These are phyloP conservation scores for Globisporangium cylindrosporum DNA, from an alignment of 352 stramenopile genomes.

Conservation along the genomic window DNA sequence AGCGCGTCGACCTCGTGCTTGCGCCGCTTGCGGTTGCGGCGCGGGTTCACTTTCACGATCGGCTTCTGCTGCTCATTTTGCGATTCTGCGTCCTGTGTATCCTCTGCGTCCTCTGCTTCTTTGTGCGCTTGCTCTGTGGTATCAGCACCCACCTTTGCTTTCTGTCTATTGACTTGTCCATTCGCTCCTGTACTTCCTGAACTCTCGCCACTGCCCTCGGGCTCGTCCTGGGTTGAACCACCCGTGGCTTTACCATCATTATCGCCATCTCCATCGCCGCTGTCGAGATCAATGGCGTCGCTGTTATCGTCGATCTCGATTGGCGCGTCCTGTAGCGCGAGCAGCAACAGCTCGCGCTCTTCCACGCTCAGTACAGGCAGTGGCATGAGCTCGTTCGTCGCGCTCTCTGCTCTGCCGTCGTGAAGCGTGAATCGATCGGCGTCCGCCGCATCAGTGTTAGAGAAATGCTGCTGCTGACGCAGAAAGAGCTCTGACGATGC, in stretches of 20 bases:
- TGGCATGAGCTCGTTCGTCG: not conserved
- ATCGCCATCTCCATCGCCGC: not conserved
- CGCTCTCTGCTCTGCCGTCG: not conserved
- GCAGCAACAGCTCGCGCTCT: not conserved
- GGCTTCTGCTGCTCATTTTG: not conserved
- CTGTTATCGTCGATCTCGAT: not conserved
- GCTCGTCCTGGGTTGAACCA: not conserved
- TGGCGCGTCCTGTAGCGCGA: not conserved
- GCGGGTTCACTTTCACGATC: conserved; percentile 5
- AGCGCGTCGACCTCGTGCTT: conserved; percentile 14
- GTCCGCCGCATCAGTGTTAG: not conserved
- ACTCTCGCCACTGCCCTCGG: not conserved
- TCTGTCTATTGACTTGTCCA: not conserved
- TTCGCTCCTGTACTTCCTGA: not conserved
- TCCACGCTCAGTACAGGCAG: not conserved
- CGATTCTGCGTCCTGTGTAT: not conserved
- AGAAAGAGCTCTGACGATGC: not conserved
- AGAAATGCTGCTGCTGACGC: not conserved
- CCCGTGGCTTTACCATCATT: not conserved
- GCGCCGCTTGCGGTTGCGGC: conserved; percentile 13
- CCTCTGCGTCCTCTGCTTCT: not conserved
- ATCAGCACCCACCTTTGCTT: not conserved
- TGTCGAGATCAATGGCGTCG: not conserved
- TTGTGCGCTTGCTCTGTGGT: not conserved
- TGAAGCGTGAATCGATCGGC: not conserved